Conservation (phyloP, 768 basidiomycete genomes). For the Symmetrospora coprosmae region DNA sequence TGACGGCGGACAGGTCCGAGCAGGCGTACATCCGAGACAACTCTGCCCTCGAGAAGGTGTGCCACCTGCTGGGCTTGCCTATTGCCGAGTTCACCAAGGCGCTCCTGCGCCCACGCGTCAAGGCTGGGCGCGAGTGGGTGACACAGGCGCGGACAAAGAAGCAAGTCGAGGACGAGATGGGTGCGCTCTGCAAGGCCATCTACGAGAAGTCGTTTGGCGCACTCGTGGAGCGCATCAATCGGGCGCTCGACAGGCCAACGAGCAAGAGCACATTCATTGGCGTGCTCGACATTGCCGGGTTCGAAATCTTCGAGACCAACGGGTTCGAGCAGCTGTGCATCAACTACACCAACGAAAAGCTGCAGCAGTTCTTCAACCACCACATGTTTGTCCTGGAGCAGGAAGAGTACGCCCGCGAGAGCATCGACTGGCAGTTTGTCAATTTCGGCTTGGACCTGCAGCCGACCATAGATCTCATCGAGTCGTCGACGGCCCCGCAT, state of each 20-base stretch:
- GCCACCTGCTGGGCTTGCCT: slow-evolving; percentile 78
- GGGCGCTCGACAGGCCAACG: slow-evolving; percentile 79
- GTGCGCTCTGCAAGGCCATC: slow-evolving; percentile 77
- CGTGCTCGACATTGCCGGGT: slow-evolving; percentile 96
- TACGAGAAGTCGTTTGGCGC: slow-evolving; percentile 94
- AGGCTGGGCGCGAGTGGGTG: slow-evolving; percentile 94
- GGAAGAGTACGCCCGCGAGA: slow-evolving; percentile 91
- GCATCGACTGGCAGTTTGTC: slow-evolving; percentile 93
- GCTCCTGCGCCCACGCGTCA: slow-evolving; percentile 71
- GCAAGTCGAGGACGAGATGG: slow-evolving; percentile 84
- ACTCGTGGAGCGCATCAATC: slow-evolving; percentile 87
- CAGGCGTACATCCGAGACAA: slow-evolving; percentile 43
- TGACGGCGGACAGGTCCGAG: slow-evolving; percentile 57
- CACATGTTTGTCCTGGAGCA: slow-evolving; percentile 99
- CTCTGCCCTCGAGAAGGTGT: slow-evolving; percentile 44
- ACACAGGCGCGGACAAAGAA: slow-evolving; percentile 78
- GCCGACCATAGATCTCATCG: slow-evolving; percentile 96
- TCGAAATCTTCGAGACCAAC: slow-evolving; percentile 58
- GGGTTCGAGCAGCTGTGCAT: slow-evolving; percentile 92
- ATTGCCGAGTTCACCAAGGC: slow-evolving; percentile 75
- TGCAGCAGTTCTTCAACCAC: slow-evolving; percentile 96
- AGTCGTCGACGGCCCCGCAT: slow-evolving; percentile 48
- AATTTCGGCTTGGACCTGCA: slow-evolving; percentile 96
- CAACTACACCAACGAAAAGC: slow-evolving; percentile 97
- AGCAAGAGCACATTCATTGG: slow-evolving; percentile 83